phyloP scores from a whole-genome alignment of 2,329 filamentous ascomycete species.

The Beauveria sp. region DNA sequence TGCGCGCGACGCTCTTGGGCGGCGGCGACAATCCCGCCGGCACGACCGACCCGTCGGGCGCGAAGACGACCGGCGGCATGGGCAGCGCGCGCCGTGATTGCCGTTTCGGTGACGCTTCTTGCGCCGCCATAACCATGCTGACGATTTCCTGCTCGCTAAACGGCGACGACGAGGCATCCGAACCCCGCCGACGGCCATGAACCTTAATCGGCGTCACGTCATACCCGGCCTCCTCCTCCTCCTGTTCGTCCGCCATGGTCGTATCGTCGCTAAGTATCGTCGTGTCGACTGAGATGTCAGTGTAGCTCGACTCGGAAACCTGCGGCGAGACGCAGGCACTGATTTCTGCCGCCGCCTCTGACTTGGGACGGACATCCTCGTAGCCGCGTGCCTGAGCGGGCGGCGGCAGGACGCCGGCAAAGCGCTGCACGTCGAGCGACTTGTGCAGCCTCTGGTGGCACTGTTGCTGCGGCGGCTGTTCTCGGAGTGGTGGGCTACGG shows the following conservation, averaged over 20 bases:
- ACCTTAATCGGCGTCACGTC: constrained; percentile 11
- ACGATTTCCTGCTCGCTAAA: constrained; percentile 28
- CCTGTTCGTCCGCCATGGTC: not conserved
- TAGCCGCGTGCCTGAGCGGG: constrained; percentile 6
- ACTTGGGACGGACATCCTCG: constrained; percentile 16
- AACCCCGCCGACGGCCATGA: not conserved
- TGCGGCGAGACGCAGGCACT: not conserved
- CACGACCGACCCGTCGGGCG: constrained; percentile 21
- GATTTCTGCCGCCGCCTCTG: not conserved
- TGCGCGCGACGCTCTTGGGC: constrained; percentile 13
- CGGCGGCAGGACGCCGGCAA: constrained; percentile 10
- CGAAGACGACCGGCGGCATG: constrained; percentile 18
- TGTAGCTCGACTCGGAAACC: constrained; percentile 19
- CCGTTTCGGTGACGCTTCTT: constrained; percentile 8
- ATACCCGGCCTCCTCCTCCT: not conserved
- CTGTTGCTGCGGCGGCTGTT: not conserved
- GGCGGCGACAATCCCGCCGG: constrained; percentile 23
- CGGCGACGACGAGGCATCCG: constrained; percentile 22
- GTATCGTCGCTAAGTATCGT: not conserved
- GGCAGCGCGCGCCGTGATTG: constrained; percentile 20
- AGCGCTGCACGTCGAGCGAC: constrained; percentile 4
- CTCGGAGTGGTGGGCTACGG: not conserved
- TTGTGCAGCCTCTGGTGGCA: not conserved
- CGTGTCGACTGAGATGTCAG: constrained; percentile 16
- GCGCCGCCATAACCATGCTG: constrained; percentile 21